Percentiles rank a stretch among this genome's conserved stretches.
These are phyloP conservation scores for Sapria himalayana DNA, from an alignment of 345 rosid genomes.

Conservation along the genomic window DNA sequence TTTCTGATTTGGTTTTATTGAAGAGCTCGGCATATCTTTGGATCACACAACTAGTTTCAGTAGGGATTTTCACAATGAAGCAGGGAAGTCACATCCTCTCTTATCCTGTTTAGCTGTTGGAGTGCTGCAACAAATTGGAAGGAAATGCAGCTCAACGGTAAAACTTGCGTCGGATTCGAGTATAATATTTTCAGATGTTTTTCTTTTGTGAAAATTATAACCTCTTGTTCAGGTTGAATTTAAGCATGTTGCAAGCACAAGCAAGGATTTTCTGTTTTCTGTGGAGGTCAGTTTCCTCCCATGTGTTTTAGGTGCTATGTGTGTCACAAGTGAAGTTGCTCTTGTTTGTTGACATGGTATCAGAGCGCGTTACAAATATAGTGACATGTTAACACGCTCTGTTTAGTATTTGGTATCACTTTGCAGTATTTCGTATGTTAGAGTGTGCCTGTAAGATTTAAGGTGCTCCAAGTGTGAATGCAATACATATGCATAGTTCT, in stretches of 20 bases:
- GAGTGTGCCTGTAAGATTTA: too few relatives aligned
- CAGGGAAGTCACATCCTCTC: constrained; percentile 37
- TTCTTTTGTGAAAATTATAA: constrained; percentile 6
- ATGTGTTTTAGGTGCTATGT: too few relatives aligned
- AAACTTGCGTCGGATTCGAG: constrained; percentile 1
- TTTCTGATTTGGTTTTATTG: constrained; percentile 14
- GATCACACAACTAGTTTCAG: constrained; percentile 24
- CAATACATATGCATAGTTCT: too few relatives aligned
- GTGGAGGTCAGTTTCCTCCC: constrained; percentile 87
- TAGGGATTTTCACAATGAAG: constrained; percentile 35
- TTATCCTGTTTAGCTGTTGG: constrained; percentile 47
- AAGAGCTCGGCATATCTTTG: constrained; percentile 43
- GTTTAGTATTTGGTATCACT: too few relatives aligned
- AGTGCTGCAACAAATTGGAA: constrained; percentile 81
- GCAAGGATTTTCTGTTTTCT: constrained; percentile 83
- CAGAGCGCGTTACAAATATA: too few relatives aligned
- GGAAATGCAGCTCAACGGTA: constrained; percentile 84
- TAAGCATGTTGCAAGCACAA: constrained; percentile 58
- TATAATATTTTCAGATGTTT: not conserved
- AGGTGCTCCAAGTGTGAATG: too few relatives aligned
- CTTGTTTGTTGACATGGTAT: too few relatives aligned
- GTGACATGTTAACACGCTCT: too few relatives aligned
- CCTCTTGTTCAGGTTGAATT: constrained; percentile 51
- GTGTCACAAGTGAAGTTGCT: too few relatives aligned
- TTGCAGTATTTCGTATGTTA: too few relatives aligned